Conservation (phyloP, 2,329 filamentous ascomycete species). For the Grosmannia serpens region DNA sequence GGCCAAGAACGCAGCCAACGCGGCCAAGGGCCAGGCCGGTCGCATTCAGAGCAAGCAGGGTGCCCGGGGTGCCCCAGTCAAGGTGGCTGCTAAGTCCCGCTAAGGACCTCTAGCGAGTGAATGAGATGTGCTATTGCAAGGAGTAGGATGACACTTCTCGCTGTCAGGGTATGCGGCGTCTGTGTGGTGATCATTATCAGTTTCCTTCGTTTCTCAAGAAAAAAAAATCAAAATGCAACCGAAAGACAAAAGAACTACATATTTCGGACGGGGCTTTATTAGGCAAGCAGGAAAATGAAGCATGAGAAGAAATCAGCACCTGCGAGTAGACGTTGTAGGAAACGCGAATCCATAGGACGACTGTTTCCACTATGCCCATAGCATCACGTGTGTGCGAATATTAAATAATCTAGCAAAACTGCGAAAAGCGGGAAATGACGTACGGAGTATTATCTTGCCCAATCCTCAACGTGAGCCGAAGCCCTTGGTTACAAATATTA, state of each 20-base stretch:
- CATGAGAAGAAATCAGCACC: neutral
- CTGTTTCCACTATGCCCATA: neutral
- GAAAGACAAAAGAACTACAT: neutral
- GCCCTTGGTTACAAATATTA: neutral
- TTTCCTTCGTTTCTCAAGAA: neutral
- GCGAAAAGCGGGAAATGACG: neutral
- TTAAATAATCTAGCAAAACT: neutral
- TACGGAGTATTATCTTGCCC: no score
- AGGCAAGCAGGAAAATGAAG: neutral
- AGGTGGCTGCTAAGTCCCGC: conserved; percentile 78
- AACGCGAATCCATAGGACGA: neutral
- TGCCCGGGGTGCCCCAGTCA: conserved; percentile 77
- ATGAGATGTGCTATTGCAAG: neutral
- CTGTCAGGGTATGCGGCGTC: conserved; percentile 7
- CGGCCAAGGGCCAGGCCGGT: conserved; percentile 64
- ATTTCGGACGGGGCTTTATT: neutral
- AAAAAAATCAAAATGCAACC: neutral
- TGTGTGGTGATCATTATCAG: conserved; percentile 5
- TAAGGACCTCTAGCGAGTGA: conserved; percentile 36
- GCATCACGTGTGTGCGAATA: neutral
- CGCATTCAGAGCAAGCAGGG: conserved; percentile 95
- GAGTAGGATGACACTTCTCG: neutral
- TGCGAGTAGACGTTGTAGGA: neutral
- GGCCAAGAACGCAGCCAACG: conserved; percentile 74
- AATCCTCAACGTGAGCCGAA: neutral